Evolutionary conservation across 768 basidiomycete genomes (phyloP), one percentile per base, ranked within the genome.

Genomic region (Krasilnikovozyma curviuscula): DNA sequence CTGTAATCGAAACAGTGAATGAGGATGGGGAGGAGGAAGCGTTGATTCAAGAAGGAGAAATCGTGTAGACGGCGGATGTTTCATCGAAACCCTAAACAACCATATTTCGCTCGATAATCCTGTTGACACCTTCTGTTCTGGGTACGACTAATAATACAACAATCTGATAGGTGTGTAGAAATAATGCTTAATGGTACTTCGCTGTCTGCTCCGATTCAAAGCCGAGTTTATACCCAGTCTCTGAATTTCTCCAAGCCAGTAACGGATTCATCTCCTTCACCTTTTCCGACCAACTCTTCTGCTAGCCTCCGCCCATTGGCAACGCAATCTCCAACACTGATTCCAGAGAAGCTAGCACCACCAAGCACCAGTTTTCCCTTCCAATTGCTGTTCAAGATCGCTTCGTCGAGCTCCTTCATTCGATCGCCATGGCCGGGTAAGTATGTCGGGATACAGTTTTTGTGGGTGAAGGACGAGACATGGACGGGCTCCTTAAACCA

Each of bases 311-410:
- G 73, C 13, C 80, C 86, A 5, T 75, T 75, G 56, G 77, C 74
- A 10, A 88, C 71, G 61, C 85, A 89, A 58, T 91, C 86, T 7
- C 77, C 78, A 1, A 89, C 73, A 55, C 86, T 86, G 3, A 86
- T 81, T 2, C 86, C 86, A 0, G 76, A 76, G 28, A 85, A 79
- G 1, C 83, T 82, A 10, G 83, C 81, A n/a, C 88, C 88, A 7
- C 81, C 65, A 3, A 86, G 69, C 46, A 76, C 74, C 60, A 86
- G 54, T 40, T 56, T 55, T 2, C 64, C 66, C 54, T 59, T 61
- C 70, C 74, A 76, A 63, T 52, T 56, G 49, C 61, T 52, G 7
- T 55, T 63, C 2, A 46, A 44, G 40, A 82, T 60, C 9, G 66
- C 68, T 2, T 53, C 54, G 47, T 67, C 65, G 31, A 89, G 58